Conservation (phyloP, 768 basidiomycete species). For the Tricholoma hemisulphureum region DNA sequence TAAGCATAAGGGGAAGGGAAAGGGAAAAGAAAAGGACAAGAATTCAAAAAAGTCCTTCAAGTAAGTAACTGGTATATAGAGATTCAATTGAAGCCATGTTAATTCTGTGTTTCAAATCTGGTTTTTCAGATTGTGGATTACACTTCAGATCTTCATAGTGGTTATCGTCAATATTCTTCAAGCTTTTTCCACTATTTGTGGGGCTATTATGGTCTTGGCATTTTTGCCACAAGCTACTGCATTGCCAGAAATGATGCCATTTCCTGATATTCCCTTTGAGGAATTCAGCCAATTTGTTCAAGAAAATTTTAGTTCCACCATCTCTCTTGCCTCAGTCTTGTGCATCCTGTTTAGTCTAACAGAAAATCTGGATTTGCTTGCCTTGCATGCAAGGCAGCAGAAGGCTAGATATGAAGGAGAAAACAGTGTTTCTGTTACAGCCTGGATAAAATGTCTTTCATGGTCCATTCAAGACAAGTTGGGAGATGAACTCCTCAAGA, state of each 20-base stretch:
- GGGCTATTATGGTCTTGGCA: neutral
- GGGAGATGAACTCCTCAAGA: too few relatives aligned
- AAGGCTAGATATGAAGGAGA: neutral
- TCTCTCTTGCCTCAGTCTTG: conserved; percentile 2
- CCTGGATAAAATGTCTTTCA: neutral
- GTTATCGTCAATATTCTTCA: neutral
- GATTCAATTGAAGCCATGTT: neutral
- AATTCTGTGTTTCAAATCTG: neutral
- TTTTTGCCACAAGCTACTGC: neutral
- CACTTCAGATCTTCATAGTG: neutral
- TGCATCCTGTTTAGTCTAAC: neutral
- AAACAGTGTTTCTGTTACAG: neutral
- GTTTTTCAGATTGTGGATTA: neutral
- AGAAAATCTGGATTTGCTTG: conserved; percentile 2
- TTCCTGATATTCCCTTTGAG: neutral
- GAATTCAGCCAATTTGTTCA: neutral
- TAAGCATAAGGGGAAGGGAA: neutral
- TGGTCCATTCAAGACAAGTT: neutral
- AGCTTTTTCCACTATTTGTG: neutral
- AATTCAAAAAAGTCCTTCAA: neutral
- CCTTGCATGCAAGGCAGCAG: neutral
- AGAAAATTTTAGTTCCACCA: conserved; percentile 2
- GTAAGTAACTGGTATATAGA: neutral
- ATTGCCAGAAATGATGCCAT: neutral
- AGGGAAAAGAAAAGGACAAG: neutral